Percentiles rank a stretch among this genome's conserved stretches.
Conservation (phyloP, 2,329 filamentous ascomycete species). For the Fonsecaea nubica region DNA sequence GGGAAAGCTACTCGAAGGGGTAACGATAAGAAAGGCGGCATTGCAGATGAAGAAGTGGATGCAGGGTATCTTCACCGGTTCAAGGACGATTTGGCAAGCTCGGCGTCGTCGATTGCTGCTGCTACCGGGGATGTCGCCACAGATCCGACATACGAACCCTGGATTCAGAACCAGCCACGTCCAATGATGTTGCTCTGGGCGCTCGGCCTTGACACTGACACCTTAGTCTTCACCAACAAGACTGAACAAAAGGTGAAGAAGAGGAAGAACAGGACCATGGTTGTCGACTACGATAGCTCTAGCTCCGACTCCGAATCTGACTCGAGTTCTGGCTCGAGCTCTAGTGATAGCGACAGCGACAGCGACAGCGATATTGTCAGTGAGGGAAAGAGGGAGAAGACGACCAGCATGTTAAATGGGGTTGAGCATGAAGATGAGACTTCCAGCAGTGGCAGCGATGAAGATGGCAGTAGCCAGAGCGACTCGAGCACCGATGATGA, state of each 20-base stretch:
- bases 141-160: slow-evolving; percentile 36
- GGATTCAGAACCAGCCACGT: slow-evolving; percentile 29
- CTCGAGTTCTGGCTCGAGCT: slow-evolving; percentile 49
- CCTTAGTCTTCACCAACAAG: slow-evolving; percentile 4
- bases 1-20: slow-evolving; percentile 44
- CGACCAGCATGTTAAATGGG: not conserved
- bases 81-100: slow-evolving; percentile 13
- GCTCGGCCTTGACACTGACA: slow-evolving; percentile 37
- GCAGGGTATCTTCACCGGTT: slow-evolving; percentile 25
- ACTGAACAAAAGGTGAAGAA: slow-evolving; percentile 44
- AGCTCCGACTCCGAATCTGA: slow-evolving; percentile 40
- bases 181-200: slow-evolving; percentile 33
- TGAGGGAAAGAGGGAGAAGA: slow-evolving; percentile 1
- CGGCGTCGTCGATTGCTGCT: slow-evolving; percentile 34
- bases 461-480: slow-evolving; percentile 63
- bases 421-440: slow-evolving; percentile 74
- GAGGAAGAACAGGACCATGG: slow-evolving; percentile 51
- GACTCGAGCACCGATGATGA: slow-evolving; percentile 24
- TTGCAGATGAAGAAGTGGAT: slow-evolving; percentile 7
- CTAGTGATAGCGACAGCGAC: slow-evolving; percentile 41
- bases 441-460: slow-evolving; percentile 79
- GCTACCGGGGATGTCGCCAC: slow-evolving; percentile 50
- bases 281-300: slow-evolving; percentile 44
- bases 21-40: not conserved
- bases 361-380: slow-evolving; percentile 25